Percentiles rank a stretch among this genome's conserved stretches.
These are phyloP conservation scores for Cyclaneusma minus DNA, from an alignment of 2,329 filamentous ascomycete genomes.

Conservation along the genomic window DNA sequence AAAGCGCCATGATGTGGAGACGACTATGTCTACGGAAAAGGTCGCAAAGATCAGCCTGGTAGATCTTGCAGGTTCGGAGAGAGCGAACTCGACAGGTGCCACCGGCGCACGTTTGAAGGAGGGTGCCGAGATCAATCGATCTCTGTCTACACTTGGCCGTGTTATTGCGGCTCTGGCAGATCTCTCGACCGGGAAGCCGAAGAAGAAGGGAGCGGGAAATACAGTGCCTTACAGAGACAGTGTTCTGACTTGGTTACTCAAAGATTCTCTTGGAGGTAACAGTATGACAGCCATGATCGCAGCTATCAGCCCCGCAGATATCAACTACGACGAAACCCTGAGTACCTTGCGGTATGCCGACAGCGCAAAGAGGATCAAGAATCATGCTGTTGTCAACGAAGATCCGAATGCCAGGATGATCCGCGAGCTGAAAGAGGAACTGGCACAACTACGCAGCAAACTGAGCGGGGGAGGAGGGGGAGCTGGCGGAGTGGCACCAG, in stretches of 20 bases:
- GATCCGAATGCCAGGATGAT: constrained; percentile 99
- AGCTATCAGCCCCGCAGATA: constrained; percentile 92
- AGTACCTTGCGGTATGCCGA: constrained; percentile 93
- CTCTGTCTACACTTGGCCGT: constrained; percentile 86
- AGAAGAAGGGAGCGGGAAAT: constrained; percentile 51
- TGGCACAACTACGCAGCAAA: constrained; percentile 74
- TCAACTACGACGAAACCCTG: constrained; percentile 96
- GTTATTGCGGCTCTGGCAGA: constrained; percentile 95
- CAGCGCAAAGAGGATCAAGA: constrained; percentile 98
- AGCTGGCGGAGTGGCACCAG: constrained; percentile 34
- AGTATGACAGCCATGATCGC: constrained; percentile 99
- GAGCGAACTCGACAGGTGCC: constrained; percentile 92
- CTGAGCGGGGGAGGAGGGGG: constrained; percentile 41
- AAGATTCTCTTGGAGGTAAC: constrained; percentile 94
- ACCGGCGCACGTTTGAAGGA: constrained; percentile 92
- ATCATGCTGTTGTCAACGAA: constrained; percentile 97
- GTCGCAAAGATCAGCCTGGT: constrained; percentile 96
- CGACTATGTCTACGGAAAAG: constrained; percentile 94
- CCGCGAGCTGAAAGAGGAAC: constrained; percentile 87
- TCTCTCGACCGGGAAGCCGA: constrained; percentile 70
- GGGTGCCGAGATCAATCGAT: constrained; percentile 96
- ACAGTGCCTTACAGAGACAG: constrained; percentile 96
- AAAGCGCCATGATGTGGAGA: constrained; percentile 79
- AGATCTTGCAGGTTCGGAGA: constrained; percentile 91
- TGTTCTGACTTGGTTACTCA: constrained; percentile 88